Percentiles rank a stretch among this genome's conserved stretches.
These are phyloP conservation scores for Alternaria brassicicola DNA, from an alignment of 2,329 filamentous ascomycete genomes.

Conservation along the genomic window DNA sequence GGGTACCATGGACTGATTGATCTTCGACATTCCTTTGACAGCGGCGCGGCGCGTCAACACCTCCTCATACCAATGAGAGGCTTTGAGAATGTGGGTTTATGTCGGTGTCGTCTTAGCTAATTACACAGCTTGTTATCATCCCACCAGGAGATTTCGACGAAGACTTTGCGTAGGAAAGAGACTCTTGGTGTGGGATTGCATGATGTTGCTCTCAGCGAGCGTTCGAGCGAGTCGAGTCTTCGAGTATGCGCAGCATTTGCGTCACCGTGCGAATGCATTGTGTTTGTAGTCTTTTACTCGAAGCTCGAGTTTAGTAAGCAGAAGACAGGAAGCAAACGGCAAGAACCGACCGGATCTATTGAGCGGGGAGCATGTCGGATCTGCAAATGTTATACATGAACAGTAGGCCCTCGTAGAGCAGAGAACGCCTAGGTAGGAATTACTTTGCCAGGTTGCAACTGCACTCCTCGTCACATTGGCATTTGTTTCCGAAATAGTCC, in stretches of 20 bases:
- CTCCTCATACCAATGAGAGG: conserved; percentile 30
- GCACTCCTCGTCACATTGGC: background rate
- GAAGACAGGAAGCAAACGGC: background rate
- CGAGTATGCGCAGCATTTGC: background rate
- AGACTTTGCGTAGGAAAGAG: background rate
- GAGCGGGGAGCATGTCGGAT: background rate
- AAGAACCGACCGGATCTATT: background rate
- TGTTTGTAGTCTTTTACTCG: background rate
- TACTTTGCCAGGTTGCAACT: background rate
- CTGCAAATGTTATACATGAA: background rate
- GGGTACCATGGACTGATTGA: conserved; percentile 23
- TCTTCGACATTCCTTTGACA: conserved; percentile 30
- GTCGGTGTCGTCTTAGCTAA: conserved; percentile 9
- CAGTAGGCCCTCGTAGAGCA: background rate
- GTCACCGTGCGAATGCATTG: background rate
- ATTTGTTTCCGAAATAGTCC: background rate
- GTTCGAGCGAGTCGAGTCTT: too few species aligned
- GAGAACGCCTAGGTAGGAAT: background rate
- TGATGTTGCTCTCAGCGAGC: background rate
- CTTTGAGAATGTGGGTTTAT: conserved; percentile 21
- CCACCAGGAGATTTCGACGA: too few species aligned
- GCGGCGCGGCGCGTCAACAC: conserved; percentile 20
- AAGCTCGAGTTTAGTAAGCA: background rate
- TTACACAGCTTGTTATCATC: background rate
- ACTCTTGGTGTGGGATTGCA: background rate